Conservation (phyloP, 169 alveolate species). For the Plasmodium vinckei region DNA sequence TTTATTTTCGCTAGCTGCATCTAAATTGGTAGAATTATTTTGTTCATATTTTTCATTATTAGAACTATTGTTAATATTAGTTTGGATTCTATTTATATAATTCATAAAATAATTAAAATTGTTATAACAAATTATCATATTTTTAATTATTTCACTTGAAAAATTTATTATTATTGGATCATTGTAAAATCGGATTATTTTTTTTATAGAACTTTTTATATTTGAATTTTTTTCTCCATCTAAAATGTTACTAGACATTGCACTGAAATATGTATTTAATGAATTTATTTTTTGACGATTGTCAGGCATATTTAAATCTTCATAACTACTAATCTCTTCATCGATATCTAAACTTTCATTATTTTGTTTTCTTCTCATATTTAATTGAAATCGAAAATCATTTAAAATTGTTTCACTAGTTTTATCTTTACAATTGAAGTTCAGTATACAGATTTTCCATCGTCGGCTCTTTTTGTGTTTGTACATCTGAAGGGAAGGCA, state of each 20-base stretch:
- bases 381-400: conserved; percentile 47
- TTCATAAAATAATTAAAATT: conserved; percentile 34
- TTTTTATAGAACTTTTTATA: not conserved
- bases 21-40: not conserved
- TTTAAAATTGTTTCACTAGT: conserved; percentile 41
- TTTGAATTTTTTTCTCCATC: not conserved
- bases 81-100: too few relatives aligned
- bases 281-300: conserved; percentile 9
- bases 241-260: conserved; percentile 6
- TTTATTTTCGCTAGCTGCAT: not conserved
- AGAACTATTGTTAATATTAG: not conserved
- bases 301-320: conserved; percentile 4
- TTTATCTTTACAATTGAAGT: conserved; percentile 24
- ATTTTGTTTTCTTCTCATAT: conserved; percentile 29
- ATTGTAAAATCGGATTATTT: conserved; percentile 24
- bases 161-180: conserved; percentile 50
- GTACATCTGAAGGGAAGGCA: conserved; percentile 22
- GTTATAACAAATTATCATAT: conserved; percentile 13
- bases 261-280: conserved; percentile 26
- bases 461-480: conserved; percentile 27
- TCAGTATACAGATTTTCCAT: conserved; percentile 34
- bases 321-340: conserved; percentile 11
- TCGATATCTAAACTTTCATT: conserved; percentile 17
- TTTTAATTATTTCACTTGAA: conserved; percentile 35
- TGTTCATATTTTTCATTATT: not conserved